Percentiles rank a stretch among this genome's conserved stretches.
Evolutionary conservation across 352 stramenopile genomes (phyloP).

Genomic region (Pythium plurisporium): DNA sequence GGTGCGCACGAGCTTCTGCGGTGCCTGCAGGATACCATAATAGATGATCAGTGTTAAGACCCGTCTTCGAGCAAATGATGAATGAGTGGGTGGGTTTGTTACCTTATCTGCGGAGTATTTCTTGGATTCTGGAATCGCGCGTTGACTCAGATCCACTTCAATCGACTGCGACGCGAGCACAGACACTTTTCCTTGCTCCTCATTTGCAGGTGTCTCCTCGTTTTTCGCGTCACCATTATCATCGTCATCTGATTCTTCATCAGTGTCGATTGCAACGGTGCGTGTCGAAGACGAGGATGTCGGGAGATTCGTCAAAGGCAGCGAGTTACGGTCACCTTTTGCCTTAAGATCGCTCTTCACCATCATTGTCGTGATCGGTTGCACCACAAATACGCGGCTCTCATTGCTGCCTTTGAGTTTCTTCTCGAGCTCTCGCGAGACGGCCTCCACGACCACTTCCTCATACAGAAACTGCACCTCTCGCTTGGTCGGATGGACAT

Average conservation of each 20-base stretch:
- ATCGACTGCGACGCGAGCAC: conserved; percentile 32
- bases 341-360: conserved; percentile 29
- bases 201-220: not conserved
- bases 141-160: conserved; percentile 60
- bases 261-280: conserved; percentile 25
- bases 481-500: conserved; percentile 98
- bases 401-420: conserved; percentile 87
- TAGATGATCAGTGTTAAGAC: not conserved
- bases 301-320: conserved; percentile 1
- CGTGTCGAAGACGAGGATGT: conserved; percentile 4
- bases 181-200: conserved; percentile 5
- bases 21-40: conserved; percentile 37
- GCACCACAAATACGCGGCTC: conserved; percentile 86
- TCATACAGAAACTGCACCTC: conserved; percentile 97
- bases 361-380: conserved; percentile 78
- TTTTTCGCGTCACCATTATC: conserved; percentile 17
- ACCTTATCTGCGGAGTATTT: conserved; percentile 70
- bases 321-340: conserved; percentile 15
- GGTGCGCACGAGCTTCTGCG: conserved; percentile 75
- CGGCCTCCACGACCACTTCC: conserved; percentile 88
- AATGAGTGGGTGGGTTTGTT: conserved; percentile 2
- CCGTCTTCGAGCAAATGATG: not conserved
- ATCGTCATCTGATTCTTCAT: conserved; percentile 34
- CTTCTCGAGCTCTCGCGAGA: conserved; percentile 73
- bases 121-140: conserved; percentile 44